A percentile compares a stretch with the other conserved stretches of the same genome.
phyloP scores from a whole-genome alignment of 2,329 filamentous ascomycete species.

The Lachnellula hyalina region DNA sequence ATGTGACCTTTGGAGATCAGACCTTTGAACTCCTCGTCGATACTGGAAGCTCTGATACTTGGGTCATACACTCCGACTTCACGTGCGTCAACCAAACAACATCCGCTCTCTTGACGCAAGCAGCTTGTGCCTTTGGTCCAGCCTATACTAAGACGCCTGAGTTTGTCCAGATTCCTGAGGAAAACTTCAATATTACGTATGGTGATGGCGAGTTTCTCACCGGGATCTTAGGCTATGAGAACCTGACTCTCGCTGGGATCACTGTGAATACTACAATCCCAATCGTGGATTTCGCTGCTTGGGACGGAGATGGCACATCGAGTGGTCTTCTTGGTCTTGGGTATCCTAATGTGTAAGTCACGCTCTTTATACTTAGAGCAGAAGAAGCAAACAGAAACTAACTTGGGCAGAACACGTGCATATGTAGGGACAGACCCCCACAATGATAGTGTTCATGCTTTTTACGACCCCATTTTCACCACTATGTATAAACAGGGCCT shows the following conservation, averaged over 20 bases:
- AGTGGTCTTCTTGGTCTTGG: conserved; percentile 31
- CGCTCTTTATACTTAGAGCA: no score
- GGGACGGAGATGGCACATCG: conserved; percentile 38
- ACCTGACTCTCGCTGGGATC: background rate
- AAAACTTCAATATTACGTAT: conserved; percentile 9
- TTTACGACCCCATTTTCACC: conserved; percentile 45
- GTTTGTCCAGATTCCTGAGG: conserved; percentile 2
- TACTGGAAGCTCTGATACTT: conserved; percentile 44
- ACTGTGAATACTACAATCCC: conserved; percentile 29
- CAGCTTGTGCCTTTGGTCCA: conserved; percentile 1
- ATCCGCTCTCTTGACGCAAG: background rate
- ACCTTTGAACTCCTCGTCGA: conserved; percentile 38
- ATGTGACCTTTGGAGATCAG: conserved; percentile 10
- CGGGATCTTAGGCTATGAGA: conserved; percentile 1
- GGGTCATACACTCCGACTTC: conserved; percentile 34
- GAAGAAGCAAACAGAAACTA: no score
- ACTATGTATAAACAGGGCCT: conserved; percentile 41
- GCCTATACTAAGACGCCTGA: background rate
- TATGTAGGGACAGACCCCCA: no score
- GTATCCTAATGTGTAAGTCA: conserved; percentile 39
- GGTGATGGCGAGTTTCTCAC: conserved; percentile 1
- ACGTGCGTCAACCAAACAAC: conserved; percentile 35
- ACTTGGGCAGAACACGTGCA: no score
- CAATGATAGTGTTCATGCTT: no score
- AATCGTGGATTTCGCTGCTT: conserved; percentile 38